Evolutionary conservation across 768 basidiomycete genomes (phyloP).

Genomic region (Mycena capillaripes): DNA sequence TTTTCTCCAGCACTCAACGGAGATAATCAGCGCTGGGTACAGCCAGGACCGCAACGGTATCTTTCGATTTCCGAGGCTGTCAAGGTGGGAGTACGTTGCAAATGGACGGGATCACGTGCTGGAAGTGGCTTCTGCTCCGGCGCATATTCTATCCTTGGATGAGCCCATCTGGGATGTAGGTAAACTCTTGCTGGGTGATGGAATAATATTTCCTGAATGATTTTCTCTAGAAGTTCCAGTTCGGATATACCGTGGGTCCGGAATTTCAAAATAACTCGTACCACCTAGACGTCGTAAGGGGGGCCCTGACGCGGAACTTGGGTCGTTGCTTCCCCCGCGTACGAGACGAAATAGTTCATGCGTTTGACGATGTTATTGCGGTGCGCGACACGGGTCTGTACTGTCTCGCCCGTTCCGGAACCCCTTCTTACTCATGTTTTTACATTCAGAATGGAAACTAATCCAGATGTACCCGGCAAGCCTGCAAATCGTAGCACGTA

Average conservation of each 20-base stretch:
- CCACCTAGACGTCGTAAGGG: neutral
- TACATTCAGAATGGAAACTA: slow-evolving; percentile 51
- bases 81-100: neutral
- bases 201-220: too few relatives aligned
- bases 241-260: neutral
- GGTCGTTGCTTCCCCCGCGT: neutral
- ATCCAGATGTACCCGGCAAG: slow-evolving; percentile 45
- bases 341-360: slow-evolving; percentile 2
- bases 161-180: neutral
- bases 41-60: neutral
- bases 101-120: neutral
- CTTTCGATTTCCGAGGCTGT: neutral
- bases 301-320: neutral
- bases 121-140: neutral
- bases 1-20: neutral
- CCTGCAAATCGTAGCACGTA: slow-evolving; percentile 52
- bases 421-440: neutral
- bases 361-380: slow-evolving; percentile 1
- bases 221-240: neutral
- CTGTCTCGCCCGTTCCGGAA: neutral
- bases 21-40: neutral
- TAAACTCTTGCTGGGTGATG: too few relatives aligned
- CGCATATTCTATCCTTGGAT: neutral
- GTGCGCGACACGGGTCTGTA: neutral
- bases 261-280: neutral